These are phyloP conservation scores for Penicillium sp. DNA, from an alignment of 2,329 filamentous ascomycete species.

Conservation along the genomic window DNA sequence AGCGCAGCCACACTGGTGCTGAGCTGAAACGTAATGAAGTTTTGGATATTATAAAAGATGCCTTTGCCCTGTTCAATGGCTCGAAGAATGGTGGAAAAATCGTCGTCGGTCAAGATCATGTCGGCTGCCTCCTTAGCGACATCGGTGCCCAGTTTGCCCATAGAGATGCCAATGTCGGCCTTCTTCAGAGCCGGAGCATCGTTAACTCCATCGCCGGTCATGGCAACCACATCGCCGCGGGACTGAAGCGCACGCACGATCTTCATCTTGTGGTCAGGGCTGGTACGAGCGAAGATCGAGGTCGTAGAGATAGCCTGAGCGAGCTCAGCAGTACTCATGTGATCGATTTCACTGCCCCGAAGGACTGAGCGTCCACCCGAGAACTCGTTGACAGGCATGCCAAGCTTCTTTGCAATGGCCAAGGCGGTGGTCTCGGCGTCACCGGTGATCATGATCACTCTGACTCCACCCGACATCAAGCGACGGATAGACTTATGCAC, in stretches of 20 bases:
- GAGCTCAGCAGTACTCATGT: conserved; percentile 79
- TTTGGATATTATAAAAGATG: conserved; percentile 99
- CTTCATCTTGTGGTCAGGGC: conserved; percentile 96
- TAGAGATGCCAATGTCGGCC: conserved; percentile 95
- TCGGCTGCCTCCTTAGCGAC: conserved; percentile 93
- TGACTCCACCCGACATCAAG: conserved; percentile 88
- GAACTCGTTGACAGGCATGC: conserved; percentile 70
- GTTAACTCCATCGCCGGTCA: conserved; percentile 98
- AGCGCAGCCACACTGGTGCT: conserved; percentile 93
- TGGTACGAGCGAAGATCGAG: conserved; percentile 92
- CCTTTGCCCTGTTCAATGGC: conserved; percentile 98
- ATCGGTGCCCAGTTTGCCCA: conserved; percentile 91
- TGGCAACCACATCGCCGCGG: conserved; percentile 92
- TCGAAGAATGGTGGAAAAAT: conserved; percentile 83
- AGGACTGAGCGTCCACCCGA: conserved; percentile 60
- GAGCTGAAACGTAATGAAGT: conserved; percentile 96
- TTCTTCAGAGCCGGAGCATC: conserved; percentile 95
- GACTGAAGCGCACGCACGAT: conserved; percentile 88
- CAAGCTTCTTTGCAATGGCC: conserved; percentile 89
- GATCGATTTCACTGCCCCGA: conserved; percentile 84
- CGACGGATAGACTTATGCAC: conserved; percentile 84
- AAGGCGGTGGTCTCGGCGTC: conserved; percentile 92
- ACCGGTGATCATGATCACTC: conserved; percentile 98
- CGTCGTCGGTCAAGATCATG: conserved; percentile 82
- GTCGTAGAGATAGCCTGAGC: conserved; percentile 79